Conservation (phyloP, 1,284 basidiomycete genomes). For the Apiotrichum mycotoxinovorans region DNA sequence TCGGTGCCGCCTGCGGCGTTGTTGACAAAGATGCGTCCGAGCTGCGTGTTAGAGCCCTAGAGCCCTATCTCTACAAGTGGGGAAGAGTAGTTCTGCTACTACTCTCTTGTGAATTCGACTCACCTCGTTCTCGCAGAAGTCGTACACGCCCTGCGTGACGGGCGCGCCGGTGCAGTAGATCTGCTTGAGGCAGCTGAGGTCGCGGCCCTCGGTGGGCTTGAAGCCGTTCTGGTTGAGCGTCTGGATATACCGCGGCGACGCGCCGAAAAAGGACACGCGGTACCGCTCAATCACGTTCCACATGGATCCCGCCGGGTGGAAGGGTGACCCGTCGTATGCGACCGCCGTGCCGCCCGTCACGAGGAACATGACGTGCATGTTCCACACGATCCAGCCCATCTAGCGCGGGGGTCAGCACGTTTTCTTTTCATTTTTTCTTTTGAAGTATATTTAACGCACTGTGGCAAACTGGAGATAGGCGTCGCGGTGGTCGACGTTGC, state of each 20-base stretch:
- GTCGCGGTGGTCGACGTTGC: constrained; percentile 27
- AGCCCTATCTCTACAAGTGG: too few species aligned
- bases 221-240: constrained; percentile 18
- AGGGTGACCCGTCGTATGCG: constrained; percentile 41
- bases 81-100: too few species aligned
- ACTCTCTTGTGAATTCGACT: too few species aligned
- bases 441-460: neutral
- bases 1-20: constrained; percentile 38
- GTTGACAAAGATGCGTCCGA: constrained; percentile 32
- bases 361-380: constrained; percentile 31
- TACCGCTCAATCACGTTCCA: constrained; percentile 33
- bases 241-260: constrained; percentile 34
- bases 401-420: too few species aligned
- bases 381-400: constrained; percentile 45
- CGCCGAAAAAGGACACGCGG: constrained; percentile 35
- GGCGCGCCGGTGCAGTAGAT: constrained; percentile 41
- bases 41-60: neutral
- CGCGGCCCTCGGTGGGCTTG: constrained; percentile 18
- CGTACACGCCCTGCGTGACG: constrained; percentile 31
- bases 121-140: constrained; percentile 18
- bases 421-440: neutral
- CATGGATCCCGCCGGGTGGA: constrained; percentile 35
- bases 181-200: constrained; percentile 29
- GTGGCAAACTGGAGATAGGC: constrained; percentile 38
- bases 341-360: constrained; percentile 33